phyloP scores from a whole-genome alignment of 441 rosid species.

The Codiaeum variegatum region DNA sequence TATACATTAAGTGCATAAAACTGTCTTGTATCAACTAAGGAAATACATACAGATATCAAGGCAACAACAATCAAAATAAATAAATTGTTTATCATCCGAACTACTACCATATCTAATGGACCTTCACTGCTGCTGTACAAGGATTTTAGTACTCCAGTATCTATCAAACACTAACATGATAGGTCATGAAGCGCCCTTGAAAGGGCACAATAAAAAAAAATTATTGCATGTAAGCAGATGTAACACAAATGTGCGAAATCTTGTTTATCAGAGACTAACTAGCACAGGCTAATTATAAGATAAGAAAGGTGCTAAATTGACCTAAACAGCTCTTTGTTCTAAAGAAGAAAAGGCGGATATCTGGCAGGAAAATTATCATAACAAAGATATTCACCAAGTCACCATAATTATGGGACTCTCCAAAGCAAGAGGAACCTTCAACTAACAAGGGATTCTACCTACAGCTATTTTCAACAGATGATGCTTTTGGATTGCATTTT shows the following conservation, averaged over 20 bases:
- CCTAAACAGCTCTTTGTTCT: background rate
- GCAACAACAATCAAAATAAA: background rate
- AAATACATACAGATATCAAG: background rate
- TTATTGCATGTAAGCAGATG: background rate
- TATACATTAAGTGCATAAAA: background rate
- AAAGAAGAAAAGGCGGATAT: background rate
- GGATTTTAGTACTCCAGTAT: background rate
- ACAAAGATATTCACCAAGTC: background rate
- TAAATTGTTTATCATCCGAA: background rate
- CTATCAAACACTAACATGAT: background rate
- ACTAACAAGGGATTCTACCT: background rate
- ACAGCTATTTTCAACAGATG: background rate
- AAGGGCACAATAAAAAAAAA: background rate
- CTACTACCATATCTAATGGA: background rate
- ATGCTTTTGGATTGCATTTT: background rate
- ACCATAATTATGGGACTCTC: background rate
- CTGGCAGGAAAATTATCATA: background rate
- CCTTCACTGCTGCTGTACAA: background rate
- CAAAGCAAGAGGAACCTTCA: background rate
- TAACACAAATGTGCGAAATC: background rate
- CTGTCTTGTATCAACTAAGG: background rate
- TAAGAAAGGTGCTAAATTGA: background rate
- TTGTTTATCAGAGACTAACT: slow-evolving; percentile 8
- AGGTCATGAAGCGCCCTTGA: background rate
- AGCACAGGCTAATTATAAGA: background rate